Evolutionary conservation across 306 rosid species (phyloP).

Genomic region (Carpinus viminea): DNA sequence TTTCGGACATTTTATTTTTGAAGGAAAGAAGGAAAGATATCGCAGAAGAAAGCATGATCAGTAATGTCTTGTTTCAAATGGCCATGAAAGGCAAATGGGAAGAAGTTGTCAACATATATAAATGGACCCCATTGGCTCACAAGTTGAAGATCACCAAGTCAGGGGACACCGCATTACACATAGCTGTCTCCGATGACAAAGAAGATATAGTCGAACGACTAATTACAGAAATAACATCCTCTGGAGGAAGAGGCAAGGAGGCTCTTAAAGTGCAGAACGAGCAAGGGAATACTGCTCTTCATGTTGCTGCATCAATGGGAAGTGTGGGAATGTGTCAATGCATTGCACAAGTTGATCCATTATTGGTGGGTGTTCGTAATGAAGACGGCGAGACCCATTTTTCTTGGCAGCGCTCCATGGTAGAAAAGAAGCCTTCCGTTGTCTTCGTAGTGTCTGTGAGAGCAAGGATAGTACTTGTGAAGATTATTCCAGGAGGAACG

Average conservation of each 20-base stretch:
- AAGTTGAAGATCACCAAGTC: conserved; percentile 2
- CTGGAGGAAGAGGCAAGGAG: rapidly evolving
- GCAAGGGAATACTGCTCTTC: conserved; percentile 41
- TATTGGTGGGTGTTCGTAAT: conserved; percentile 29
- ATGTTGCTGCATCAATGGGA: conserved; percentile 43
- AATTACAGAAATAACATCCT: no score
- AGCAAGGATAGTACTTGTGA: no score
- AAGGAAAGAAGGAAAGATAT: no score
- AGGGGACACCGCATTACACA: conserved; percentile 44
- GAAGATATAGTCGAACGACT: neutral
- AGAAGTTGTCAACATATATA: conserved; percentile 17
- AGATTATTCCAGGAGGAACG: conserved; percentile 30
- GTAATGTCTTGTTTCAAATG: neutral
- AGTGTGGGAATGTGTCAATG: conserved; percentile 26
- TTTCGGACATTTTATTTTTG: no score
- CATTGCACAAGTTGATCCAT: rapidly evolving
- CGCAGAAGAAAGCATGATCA: no score
- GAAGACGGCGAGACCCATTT: conserved; percentile 48
- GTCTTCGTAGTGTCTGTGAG: conserved; percentile 26
- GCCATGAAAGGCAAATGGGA: conserved; percentile 45
- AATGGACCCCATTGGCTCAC: neutral
- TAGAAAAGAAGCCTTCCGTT: conserved; percentile 38
- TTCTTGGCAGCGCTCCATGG: conserved; percentile 52
- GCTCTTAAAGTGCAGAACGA: conserved; percentile 18
- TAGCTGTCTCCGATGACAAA: conserved; percentile 48